Evolutionary conservation across 2,329 filamentous ascomycete genomes (phyloP).

Genomic region (Calonectria henricotiae): DNA sequence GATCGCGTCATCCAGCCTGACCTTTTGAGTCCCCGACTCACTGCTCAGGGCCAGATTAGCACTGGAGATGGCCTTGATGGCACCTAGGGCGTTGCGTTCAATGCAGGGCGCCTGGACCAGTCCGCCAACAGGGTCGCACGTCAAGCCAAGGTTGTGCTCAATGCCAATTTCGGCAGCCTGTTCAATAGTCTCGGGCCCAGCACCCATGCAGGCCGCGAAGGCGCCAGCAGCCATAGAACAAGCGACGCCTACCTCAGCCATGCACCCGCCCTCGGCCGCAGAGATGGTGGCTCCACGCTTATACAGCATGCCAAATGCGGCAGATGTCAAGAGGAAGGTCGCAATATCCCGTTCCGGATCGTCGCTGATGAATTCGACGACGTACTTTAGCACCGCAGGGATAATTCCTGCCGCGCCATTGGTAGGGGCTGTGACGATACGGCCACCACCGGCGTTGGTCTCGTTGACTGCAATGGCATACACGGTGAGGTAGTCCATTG

Average conservation of each 20-base stretch:
- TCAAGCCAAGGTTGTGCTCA: conserved; percentile 68
- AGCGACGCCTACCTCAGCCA: conserved; percentile 70
- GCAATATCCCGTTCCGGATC: conserved; percentile 66
- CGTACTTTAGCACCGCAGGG: conserved; percentile 68
- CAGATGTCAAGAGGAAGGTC: conserved; percentile 67
- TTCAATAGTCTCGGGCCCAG: conserved; percentile 67
- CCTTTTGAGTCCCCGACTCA: conserved; percentile 65
- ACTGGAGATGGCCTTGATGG: conserved; percentile 68
- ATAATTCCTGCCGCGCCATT: conserved; percentile 70
- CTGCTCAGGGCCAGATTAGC: conserved; percentile 66
- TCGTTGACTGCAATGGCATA: conserved; percentile 70
- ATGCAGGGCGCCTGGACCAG: conserved; percentile 69
- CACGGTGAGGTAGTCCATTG: conserved; percentile 68
- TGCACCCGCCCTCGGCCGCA: conserved; percentile 68
- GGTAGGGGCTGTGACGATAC: conserved; percentile 68
- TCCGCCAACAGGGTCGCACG: conserved; percentile 68
- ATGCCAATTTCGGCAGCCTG: conserved; percentile 70
- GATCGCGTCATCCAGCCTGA: conserved; percentile 68
- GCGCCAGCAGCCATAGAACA: conserved; percentile 69
- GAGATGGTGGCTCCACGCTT: conserved; percentile 70
- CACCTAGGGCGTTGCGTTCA: conserved; percentile 67
- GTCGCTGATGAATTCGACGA: conserved; percentile 67
- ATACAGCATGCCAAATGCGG: conserved; percentile 70
- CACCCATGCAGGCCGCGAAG: conserved; percentile 69
- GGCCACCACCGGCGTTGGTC: conserved; percentile 68